These are phyloP conservation scores for Dryas drummondii DNA, from an alignment of 306 rosid species.

Conservation along the genomic window DNA sequence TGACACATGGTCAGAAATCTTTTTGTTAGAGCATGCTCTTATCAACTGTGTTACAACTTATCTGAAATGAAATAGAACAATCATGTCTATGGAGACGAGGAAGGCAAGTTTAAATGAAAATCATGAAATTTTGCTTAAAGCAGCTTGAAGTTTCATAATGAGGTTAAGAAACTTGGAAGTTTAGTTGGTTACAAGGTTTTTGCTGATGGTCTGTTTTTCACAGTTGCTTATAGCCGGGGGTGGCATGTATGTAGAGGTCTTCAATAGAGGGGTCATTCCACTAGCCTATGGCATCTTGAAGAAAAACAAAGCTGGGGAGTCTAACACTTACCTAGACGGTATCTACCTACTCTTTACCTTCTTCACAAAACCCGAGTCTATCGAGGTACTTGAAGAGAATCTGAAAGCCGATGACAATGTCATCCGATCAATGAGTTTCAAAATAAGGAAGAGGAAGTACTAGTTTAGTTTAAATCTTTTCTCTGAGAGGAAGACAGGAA, in stretches of 20 bases:
- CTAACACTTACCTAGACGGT: slow-evolving; percentile 78
- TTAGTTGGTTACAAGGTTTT: slow-evolving; percentile 14
- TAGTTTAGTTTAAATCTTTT: slow-evolving; percentile 34
- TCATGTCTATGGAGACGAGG: neutral
- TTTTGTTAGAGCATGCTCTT: neutral
- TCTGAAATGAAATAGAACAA: neutral
- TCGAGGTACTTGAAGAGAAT: slow-evolving; percentile 48
- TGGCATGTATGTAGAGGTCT: slow-evolving; percentile 95
- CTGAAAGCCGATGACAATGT: slow-evolving; percentile 64
- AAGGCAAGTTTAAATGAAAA: neutral
- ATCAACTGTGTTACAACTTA: neutral
- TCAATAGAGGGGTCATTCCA: slow-evolving; percentile 86
- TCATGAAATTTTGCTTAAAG: neutral
- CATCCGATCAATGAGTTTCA: slow-evolving; percentile 63
- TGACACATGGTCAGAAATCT: neutral
- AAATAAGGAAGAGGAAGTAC: slow-evolving; percentile 73
- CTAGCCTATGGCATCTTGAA: slow-evolving; percentile 69
- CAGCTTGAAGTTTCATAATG: neutral
- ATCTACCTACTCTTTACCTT: slow-evolving; percentile 85
- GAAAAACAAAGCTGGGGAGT: slow-evolving; percentile 90
- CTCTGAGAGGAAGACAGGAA: slow-evolving; percentile 24
- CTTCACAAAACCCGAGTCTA: slow-evolving; percentile 77
- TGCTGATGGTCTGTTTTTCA: slow-evolving; percentile 23
- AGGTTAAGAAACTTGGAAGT: slow-evolving; percentile 7
- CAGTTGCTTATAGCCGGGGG: slow-evolving; percentile 99